Base-by-base conservation (phyloP, 2,329 filamentous ascomycete genomes). In the Verruconis gallopava region DNA sequence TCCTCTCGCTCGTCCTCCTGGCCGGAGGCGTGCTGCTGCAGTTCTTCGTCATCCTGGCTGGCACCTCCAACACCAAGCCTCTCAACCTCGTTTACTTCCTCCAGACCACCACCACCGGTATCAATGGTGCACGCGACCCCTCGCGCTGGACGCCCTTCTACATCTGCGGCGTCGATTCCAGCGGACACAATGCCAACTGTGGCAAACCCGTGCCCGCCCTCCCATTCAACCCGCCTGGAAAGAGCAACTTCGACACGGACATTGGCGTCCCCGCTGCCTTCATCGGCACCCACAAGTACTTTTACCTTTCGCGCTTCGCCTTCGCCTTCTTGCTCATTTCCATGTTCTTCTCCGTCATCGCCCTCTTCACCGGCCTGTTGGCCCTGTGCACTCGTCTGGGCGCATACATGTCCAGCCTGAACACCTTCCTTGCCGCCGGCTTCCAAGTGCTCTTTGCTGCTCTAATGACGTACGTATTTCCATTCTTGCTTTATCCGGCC, bases 131-230 rank as follows among this genome's bases (percentile, higher is more conserved):
- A 39, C 58, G 60, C 35, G 67, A 68, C 47, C 66, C 66, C 14
- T 79, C 85, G 11, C 79, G 89, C 64, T 96, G 89, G 89, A 93
- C 86, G 25, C 93, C 81, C 64, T 91, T 93, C 69, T 79, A 83
- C 59, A 68, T 93, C 47, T 93, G 88, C 64, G 75, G 78, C 40
- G 67, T 67, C 21, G 65, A 64, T 47, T 74, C 47, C 25, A 60
- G 64, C 37, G 68, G 69, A 21, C 59, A 78, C 56, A 68, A 67
- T 40, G 63, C 57, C 40, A 59, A 81, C 61, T 95, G 85, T 63
- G 72, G 76, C 46, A 54, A 54, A 1, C 60, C 73, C 2, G 71
- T 75, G 14, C 81, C 78, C 1, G 73, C 61, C 53, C 80, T 57
- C 64, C 85, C 63, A 56, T 91, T 69, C 69, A 83, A 70, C 50